Conservation (phyloP, 441 rosid genomes). For the Erodium chrysanthum region DNA sequence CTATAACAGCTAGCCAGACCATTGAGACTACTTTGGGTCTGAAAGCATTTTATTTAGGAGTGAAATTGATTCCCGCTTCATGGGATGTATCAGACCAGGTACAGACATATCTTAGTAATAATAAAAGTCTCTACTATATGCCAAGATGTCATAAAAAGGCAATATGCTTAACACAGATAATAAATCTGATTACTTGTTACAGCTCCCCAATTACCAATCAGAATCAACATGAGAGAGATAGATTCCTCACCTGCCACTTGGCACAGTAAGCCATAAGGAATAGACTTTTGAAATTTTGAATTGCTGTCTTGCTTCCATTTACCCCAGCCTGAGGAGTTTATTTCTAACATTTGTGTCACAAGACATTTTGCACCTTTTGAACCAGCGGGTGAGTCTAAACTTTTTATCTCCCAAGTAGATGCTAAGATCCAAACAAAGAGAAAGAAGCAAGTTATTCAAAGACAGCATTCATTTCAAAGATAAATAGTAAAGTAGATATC, state of each 20-base stretch:
- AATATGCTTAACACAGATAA: not conserved
- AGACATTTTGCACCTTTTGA: conserved; percentile 55
- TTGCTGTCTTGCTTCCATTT: conserved; percentile 65
- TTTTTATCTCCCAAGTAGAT: conserved; percentile 91
- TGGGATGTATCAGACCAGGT: too few species aligned
- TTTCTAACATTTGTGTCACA: conserved; percentile 81
- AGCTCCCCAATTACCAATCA: not conserved
- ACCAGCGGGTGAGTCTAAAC: conserved; percentile 53
- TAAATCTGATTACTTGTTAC: not conserved
- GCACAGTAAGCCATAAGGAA: conserved; percentile 66
- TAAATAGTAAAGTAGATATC: conserved; percentile 1
- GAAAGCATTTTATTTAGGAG: not conserved
- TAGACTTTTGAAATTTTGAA: conserved; percentile 85
- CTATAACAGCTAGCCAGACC: not conserved
- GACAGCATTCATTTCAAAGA: conserved; percentile 2
- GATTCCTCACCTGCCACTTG: conserved; percentile 73
- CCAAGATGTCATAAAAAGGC: not conserved
- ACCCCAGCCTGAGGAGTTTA: conserved; percentile 60
- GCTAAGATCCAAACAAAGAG: conserved; percentile 41
- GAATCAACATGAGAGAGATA: not conserved
- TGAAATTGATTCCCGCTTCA: not conserved
- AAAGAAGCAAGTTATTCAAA: conserved; percentile 14
- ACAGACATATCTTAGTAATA: too few species aligned
- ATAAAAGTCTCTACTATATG: too few species aligned
- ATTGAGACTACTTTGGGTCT: not conserved